phyloP scores from a whole-genome alignment of 1,284 basidiomycete species.

The Ustilago trichophora region DNA sequence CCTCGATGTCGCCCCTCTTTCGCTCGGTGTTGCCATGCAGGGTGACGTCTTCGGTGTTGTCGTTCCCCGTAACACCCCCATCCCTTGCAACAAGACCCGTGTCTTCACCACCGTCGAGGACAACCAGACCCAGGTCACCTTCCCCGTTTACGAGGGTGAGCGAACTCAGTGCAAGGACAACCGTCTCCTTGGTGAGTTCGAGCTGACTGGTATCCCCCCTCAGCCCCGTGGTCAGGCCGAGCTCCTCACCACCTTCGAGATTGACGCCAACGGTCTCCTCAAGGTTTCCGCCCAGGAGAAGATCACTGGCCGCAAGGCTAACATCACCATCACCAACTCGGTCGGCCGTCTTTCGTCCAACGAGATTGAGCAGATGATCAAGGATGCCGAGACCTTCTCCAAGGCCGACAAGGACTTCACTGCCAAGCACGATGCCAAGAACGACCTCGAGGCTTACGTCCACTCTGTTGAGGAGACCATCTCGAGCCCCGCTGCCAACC shows the following conservation, averaged over 20 bases:
- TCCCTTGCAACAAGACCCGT: slow-evolving; percentile 66
- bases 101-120: slow-evolving; percentile 67
- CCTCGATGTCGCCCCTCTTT: slow-evolving; percentile 66
- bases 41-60: slow-evolving; percentile 66
- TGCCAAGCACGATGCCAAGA: slow-evolving; percentile 65
- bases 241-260: slow-evolving; percentile 65
- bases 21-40: slow-evolving; percentile 67
- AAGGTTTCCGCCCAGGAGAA: slow-evolving; percentile 65
- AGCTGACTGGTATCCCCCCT: slow-evolving; percentile 66
- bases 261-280: slow-evolving; percentile 66
- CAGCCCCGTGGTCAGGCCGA: slow-evolving; percentile 66
- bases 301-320: slow-evolving; percentile 66
- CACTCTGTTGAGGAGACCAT: slow-evolving; percentile 65
- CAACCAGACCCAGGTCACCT: slow-evolving; percentile 66
- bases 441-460: slow-evolving; percentile 66
- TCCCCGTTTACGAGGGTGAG: slow-evolving; percentile 67
- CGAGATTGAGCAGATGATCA: slow-evolving; percentile 68
- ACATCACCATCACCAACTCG: slow-evolving; percentile 67
- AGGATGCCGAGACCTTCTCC: slow-evolving; percentile 67
- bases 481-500: slow-evolving; percentile 62
- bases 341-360: slow-evolving; percentile 63
- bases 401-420: slow-evolving; percentile 66
- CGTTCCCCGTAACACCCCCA: slow-evolving; percentile 66
- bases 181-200: slow-evolving; percentile 67
- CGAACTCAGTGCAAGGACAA: slow-evolving; percentile 67